Evolutionary conservation across 257 asterid species (phyloP), one percentile per base, ranked within the genome.

Genomic region (Ehretia macrophylla): DNA sequence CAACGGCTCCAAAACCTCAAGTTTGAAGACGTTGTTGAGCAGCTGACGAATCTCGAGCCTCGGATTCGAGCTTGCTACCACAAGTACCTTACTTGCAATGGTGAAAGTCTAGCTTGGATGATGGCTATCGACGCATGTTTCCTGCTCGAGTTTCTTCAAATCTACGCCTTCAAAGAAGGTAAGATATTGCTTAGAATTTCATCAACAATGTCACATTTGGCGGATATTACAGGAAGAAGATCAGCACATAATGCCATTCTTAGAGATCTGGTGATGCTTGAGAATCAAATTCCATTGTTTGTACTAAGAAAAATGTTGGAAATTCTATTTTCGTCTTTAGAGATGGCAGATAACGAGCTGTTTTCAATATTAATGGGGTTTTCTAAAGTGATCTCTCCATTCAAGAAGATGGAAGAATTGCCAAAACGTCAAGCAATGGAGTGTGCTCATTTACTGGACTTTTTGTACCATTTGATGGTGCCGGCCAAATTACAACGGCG

Each of bases 241-340:
- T 69, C 79, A 0, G 58, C 75, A 0, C 81, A 79, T n/a, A 81
- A 79, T 11, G 73, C 73, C 2, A 75, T 86, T 14, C 60, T 83
- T 0, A 67, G 86, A 60, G 95, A 85, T 8, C 38, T 81, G 5
- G 47, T 81, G 8, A 76, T 85, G 90, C 77, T 85, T 3, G 88
- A 85, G 79, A 85, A 85, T 56, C 95, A 85, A n/a, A 75, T 85
- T 21, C 90, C 95, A 0, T 23, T 85, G 20, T 80, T 85, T 16
- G 68, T 75, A 20, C 35, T 83, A 52, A 62, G 85, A 2, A 68
- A 67, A 73, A 51, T 81, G 46, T 10, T 83, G 35, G 87, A 82
- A 18, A 21, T 70, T 10, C 87, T 72, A 46, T 51, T 27, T n/a
- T 56, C 74, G 0, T 74, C 85, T 0, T 38, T 38, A 0, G 83